These are phyloP conservation scores for Pyropia yezoensis DNA, from an alignment of 23 red algal genomes.

Conservation along the genomic window DNA sequence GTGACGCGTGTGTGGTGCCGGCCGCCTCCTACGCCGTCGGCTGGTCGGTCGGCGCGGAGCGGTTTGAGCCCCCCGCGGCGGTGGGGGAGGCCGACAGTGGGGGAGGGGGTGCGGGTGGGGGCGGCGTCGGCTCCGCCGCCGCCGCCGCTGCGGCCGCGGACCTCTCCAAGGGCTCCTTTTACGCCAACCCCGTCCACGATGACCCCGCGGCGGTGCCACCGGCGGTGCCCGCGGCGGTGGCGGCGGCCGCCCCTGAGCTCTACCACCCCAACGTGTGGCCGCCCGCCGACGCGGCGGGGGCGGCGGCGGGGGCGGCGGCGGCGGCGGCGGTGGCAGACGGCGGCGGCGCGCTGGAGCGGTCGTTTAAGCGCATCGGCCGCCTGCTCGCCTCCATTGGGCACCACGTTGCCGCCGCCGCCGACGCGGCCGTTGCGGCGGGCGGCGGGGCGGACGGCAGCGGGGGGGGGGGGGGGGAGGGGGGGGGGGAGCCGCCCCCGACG, in stretches of 20 bases:
- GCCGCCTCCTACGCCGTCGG: conserved; percentile 9
- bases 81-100: too few species aligned
- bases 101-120: too few species aligned
- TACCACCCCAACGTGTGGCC: too few species aligned
- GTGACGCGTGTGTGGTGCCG: conserved; percentile 1
- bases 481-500: too few species aligned
- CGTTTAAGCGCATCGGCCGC: conserved; percentile 41
- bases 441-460: neutral
- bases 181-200: conserved; percentile 44
- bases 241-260: too few species aligned
- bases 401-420: conserved; percentile 18
- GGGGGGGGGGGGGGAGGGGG: too few species aligned
- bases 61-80: neutral
- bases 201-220: conserved; percentile 7
- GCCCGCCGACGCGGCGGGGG: too few species aligned
- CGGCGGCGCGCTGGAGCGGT: conserved; percentile 13
- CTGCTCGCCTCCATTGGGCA: conserved; percentile 16
- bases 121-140: too few species aligned
- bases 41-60: conserved; percentile 41
- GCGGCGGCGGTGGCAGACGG: neutral
- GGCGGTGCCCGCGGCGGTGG: too few species aligned
- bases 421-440: conserved; percentile 2
- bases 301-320: too few species aligned
- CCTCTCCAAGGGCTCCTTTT: conserved; percentile 33
- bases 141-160: neutral